Conservation (phyloP, 2,329 filamentous ascomycete species). For the Aspergillus pseudoterreus region DNA sequence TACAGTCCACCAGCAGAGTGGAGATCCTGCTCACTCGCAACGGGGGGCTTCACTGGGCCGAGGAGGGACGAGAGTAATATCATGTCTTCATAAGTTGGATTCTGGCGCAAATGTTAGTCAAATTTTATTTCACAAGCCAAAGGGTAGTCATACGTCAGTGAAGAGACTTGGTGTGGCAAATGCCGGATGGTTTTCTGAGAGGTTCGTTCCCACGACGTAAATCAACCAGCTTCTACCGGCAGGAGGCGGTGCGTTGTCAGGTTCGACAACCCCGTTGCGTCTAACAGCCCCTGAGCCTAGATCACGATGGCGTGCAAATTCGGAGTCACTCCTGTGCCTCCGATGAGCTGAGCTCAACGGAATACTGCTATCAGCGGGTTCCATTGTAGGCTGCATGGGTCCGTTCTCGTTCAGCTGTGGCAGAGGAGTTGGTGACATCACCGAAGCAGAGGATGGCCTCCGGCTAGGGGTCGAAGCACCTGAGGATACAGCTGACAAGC, state of each 20-base stretch:
- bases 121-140: neutral
- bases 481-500: conserved; percentile 53
- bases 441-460: conserved; percentile 47
- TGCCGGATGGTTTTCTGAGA: conserved; percentile 67
- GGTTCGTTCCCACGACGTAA: conserved; percentile 66
- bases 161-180: conserved; percentile 67
- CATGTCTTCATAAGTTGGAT: conserved; percentile 70
- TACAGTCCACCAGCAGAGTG: conserved; percentile 60
- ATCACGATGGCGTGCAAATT: conserved; percentile 53
- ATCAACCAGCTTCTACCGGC: conserved; percentile 67
- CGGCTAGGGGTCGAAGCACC: conserved; percentile 49
- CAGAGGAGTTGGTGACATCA: conserved; percentile 33
- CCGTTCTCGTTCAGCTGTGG: conserved; percentile 39
- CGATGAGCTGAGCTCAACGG: conserved; percentile 45
- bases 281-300: conserved; percentile 60
- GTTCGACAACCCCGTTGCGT: conserved; percentile 62
- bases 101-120: conserved; percentile 30
- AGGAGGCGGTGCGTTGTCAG: conserved; percentile 47
- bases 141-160: conserved; percentile 53
- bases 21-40: conserved; percentile 63
- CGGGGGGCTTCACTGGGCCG: conserved; percentile 65
- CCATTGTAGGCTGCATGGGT: conserved; percentile 31
- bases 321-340: conserved; percentile 57
- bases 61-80: conserved; percentile 63
- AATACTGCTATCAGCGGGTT: conserved; percentile 42